Conservation (phyloP, 192 early-diverging fungal species). For the Chytriomyces confervae region DNA sequence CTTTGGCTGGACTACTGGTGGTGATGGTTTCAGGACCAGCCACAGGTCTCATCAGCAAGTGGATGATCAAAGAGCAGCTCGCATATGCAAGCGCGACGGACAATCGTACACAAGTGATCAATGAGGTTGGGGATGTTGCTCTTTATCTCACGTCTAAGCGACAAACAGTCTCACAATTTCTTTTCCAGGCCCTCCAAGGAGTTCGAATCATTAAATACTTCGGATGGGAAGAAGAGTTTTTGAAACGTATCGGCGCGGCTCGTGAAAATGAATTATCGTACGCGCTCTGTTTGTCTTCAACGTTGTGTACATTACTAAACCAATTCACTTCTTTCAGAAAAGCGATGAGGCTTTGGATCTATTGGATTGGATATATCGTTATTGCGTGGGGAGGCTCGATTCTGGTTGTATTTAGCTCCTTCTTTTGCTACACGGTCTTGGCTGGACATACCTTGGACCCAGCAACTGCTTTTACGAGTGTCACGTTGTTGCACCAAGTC, state of each 20-base stretch:
- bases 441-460: conserved; percentile 43
- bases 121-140: conserved; percentile 62
- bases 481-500: conserved; percentile 36
- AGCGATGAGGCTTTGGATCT: conserved; percentile 1
- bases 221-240: conserved; percentile 56
- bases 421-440: conserved; percentile 58
- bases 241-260: conserved; percentile 33
- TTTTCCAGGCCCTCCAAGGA: conserved; percentile 71
- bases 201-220: conserved; percentile 93
- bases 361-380: conserved; percentile 27
- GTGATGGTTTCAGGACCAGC: conserved; percentile 56
- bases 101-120: conserved; percentile 81
- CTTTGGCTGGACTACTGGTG: conserved; percentile 76
- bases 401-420: conserved; percentile 60
- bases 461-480: conserved; percentile 50
- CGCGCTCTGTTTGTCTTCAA: neutral
- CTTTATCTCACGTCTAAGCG: conserved; percentile 44
- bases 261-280: conserved; percentile 39
- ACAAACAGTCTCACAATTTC: conserved; percentile 37
- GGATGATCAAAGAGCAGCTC: conserved; percentile 56
- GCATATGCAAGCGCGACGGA: conserved; percentile 69
- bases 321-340: neutral
- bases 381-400: conserved; percentile 46
- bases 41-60: conserved; percentile 38
- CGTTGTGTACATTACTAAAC: neutral